A percentile compares a stretch with the other conserved stretches of the same genome.
Conservation (phyloP, 257 asterid species). For the Gynochthodes officinalis region DNA sequence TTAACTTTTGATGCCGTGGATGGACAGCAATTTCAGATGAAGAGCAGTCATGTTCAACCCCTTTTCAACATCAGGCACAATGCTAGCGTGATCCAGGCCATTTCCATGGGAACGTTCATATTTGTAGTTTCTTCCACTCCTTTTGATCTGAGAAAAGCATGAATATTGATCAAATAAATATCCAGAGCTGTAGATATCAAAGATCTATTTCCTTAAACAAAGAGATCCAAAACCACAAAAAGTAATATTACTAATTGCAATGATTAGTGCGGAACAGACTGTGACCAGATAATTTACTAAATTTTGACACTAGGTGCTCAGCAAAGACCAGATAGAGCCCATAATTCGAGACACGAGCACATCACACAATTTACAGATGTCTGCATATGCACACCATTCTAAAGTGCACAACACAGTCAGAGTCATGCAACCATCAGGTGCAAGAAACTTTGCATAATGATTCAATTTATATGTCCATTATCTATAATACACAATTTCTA, state of each 20-base stretch:
- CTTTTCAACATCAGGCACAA: slow-evolving; percentile 37
- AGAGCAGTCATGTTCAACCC: slow-evolving; percentile 37
- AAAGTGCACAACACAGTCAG: neutral
- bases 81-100: slow-evolving; percentile 41
- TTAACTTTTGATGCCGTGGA: slow-evolving; percentile 76
- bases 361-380: neutral
- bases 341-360: neutral
- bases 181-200: neutral
- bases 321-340: neutral
- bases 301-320: neutral
- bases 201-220: neutral
- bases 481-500: neutral
- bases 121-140: slow-evolving; percentile 58
- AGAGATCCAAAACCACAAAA: neutral
- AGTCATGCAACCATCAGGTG: neutral
- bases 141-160: slow-evolving; percentile 41
- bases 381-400: neutral
- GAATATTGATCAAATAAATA: neutral
- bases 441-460: too few species aligned
- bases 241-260: neutral
- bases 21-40: slow-evolving; percentile 61
- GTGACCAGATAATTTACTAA: neutral
- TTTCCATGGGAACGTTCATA: slow-evolving; percentile 53
- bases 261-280: neutral
- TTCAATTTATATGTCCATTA: neutral